Conservation (phyloP, 2,329 filamentous ascomycete species). For the Paraconiothyrium sp. region DNA sequence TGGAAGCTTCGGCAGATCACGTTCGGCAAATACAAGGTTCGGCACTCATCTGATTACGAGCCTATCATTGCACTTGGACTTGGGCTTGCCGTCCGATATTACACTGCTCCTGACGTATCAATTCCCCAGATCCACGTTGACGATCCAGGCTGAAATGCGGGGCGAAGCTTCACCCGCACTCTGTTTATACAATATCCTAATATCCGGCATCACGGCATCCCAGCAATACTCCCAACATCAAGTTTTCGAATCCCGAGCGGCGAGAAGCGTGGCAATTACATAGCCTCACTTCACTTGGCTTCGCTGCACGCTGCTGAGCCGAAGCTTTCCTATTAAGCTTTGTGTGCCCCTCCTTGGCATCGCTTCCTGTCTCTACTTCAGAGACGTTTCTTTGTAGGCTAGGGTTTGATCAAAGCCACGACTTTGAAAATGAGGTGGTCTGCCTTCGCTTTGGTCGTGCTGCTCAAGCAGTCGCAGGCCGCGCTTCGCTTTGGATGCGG, state of each 20-base stretch:
- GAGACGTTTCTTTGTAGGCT: not conserved
- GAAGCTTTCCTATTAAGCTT: conserved; percentile 15
- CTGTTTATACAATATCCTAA: conserved; percentile 10
- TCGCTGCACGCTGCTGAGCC: not conserved
- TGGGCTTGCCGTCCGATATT: not conserved
- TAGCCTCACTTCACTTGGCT: not conserved
- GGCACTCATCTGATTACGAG: conserved; percentile 6
- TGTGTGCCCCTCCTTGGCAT: not conserved
- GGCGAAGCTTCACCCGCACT: conserved; percentile 15
- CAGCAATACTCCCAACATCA: conserved; percentile 5
- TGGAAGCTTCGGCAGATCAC: conserved; percentile 10
- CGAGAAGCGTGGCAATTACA: conserved; percentile 9
- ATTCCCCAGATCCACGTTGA: not conserved
- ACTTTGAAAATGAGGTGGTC: conserved; percentile 23
- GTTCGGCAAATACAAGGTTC: conserved; percentile 12
- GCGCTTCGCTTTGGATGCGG: conserved; percentile 29
- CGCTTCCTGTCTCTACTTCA: not conserved
- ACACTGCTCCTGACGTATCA: not conserved
- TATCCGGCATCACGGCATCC: conserved; percentile 14
- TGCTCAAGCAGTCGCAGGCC: conserved; percentile 20
- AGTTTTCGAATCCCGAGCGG: not conserved
- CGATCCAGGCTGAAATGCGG: conserved; percentile 6
- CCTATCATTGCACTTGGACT: conserved; percentile 4
- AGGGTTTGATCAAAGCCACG: not conserved
- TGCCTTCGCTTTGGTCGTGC: conserved; percentile 18